Conservation (phyloP, 176 grass and related monocot genomes). For the Neostapfia colusana region DNA sequence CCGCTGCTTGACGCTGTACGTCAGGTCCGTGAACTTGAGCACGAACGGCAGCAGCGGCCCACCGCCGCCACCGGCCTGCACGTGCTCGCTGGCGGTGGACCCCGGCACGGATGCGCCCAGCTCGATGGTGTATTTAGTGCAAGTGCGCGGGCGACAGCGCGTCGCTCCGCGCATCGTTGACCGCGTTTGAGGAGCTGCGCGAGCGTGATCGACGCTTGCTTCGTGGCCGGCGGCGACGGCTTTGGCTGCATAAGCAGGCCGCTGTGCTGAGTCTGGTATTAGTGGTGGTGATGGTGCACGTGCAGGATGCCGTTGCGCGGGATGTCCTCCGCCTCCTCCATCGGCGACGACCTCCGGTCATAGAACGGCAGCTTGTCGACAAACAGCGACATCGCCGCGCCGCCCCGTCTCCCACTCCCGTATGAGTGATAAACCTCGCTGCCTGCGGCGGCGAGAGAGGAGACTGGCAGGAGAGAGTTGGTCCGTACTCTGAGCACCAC, state of each 20-base stretch:
- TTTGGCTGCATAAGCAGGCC: constrained; percentile 36
- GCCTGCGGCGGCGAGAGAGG: not conserved
- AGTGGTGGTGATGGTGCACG: constrained; percentile 34
- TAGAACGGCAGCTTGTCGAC: constrained; percentile 78
- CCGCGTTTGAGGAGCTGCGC: constrained; percentile 75
- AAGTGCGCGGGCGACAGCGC: constrained; percentile 50
- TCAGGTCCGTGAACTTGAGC: constrained; percentile 82
- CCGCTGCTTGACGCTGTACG: constrained; percentile 79
- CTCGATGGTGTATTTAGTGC: constrained; percentile 75
- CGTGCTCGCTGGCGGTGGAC: constrained; percentile 37
- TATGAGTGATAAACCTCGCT: not conserved
- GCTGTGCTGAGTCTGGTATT: constrained; percentile 19
- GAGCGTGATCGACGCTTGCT: constrained; percentile 48
- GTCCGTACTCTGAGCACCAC: constrained; percentile 1
- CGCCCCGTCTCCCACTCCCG: not conserved
- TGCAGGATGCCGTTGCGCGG: constrained; percentile 59
- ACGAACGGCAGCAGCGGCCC: constrained; percentile 49
- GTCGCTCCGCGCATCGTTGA: constrained; percentile 56
- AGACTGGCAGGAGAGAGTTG: not conserved
- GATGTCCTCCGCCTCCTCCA: constrained; percentile 83
- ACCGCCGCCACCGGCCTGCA: not conserved
- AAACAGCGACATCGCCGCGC: constrained; percentile 64
- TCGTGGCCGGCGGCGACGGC: not conserved
- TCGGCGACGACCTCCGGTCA: constrained; percentile 63
- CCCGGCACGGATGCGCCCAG: constrained; percentile 51